A percentile compares a stretch with the other conserved stretches of the same genome.
These are phyloP conservation scores for Boletellus sp. DNA, from an alignment of 768 basidiomycete species.

Conservation along the genomic window DNA sequence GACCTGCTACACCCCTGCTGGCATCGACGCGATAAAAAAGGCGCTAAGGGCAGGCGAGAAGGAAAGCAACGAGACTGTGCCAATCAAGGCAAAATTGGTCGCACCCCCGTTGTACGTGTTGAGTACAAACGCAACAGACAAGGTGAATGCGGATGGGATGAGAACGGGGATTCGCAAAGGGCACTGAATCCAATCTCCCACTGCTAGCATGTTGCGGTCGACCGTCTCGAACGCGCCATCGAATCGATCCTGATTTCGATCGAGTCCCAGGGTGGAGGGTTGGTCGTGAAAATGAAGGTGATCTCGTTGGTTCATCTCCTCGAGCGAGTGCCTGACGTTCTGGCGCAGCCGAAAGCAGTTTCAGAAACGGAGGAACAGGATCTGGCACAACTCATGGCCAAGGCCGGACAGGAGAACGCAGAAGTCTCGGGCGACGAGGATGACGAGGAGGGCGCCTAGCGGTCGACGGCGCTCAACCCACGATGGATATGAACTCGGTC, in stretches of 20 bases:
- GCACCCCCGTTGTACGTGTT: constrained; percentile 96
- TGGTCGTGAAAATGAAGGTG: constrained; percentile 97
- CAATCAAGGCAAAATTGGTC: constrained; percentile 95
- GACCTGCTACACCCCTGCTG: constrained; percentile 92
- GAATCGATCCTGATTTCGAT: constrained; percentile 86
- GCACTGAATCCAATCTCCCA: background rate
- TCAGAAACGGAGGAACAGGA: constrained; percentile 98
- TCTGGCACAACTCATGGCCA: constrained; percentile 94
- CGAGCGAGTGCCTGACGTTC: background rate
- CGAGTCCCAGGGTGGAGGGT: constrained; percentile 76
- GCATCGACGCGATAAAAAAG: constrained; percentile 95
- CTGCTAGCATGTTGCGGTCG: constrained; percentile 76
- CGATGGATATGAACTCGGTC: too few species aligned
- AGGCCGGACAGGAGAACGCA: constrained; percentile 89
- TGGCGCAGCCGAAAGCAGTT: constrained; percentile 85
- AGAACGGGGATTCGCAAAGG: background rate
- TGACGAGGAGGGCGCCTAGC: constrained; percentile 53
- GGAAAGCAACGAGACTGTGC: constrained; percentile 83
- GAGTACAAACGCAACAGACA: constrained; percentile 95
- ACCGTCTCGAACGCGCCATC: constrained; percentile 89
- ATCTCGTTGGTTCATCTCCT: background rate
- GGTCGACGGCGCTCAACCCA: background rate
- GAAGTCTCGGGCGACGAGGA: constrained; percentile 96
- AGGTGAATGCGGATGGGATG: constrained; percentile 42
- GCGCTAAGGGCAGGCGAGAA: constrained; percentile 87